Base-by-base conservation (phyloP, 768 basidiomycete species). In the Naganishia antarctica region DNA sequence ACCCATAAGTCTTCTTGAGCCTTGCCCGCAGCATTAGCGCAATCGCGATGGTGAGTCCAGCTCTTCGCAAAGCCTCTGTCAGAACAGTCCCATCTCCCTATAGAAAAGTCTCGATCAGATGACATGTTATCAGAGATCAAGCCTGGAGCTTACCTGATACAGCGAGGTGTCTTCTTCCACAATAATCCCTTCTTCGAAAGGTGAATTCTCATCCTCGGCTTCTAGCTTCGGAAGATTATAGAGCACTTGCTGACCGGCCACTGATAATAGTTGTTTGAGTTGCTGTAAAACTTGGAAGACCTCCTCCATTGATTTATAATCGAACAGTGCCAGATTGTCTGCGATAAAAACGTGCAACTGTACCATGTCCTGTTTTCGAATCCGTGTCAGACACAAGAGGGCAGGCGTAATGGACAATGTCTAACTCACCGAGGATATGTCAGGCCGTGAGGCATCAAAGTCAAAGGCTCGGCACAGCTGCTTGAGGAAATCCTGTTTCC, bases 231-330 rank as follows among this genome's bases (percentile, higher is more conserved):
- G 87, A 23, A 88, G 75, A 21, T 81, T 78, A 70, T 88, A 91
- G 61, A 90, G 81, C n/a, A 89, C 77, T 70, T 89, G 89, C 82
- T 86, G 86, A 60, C 89, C 94, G 11, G 84, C 83, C 1, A 86
- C 88, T 1, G 87, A 92, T 48, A 90, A 81, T 25, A 87, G 82
- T 18, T 83, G 79, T 9, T 89, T 91, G 62, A 93, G 81, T 49
- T 68, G 21, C 68, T 87, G 88, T 73, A 96, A 84, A 25, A 97
- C 86, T 4, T 88, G 86, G 59, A 97, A 79, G 4, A 87, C 86
- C 78, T 98, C 96, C 76, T 99, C 96, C 70, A 88, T 87, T 0
- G 90, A 90, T 80, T 91, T 97, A 81, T 93, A 98, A 34, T 98
- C 92, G 66, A 99, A 84, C 0, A 87, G 81, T 0, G 92, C 83